Percentiles rank a stretch among this genome's conserved stretches.
These are phyloP conservation scores for Penicillium sp. DNA, from an alignment of 2,329 filamentous ascomycete species.

Conservation along the genomic window DNA sequence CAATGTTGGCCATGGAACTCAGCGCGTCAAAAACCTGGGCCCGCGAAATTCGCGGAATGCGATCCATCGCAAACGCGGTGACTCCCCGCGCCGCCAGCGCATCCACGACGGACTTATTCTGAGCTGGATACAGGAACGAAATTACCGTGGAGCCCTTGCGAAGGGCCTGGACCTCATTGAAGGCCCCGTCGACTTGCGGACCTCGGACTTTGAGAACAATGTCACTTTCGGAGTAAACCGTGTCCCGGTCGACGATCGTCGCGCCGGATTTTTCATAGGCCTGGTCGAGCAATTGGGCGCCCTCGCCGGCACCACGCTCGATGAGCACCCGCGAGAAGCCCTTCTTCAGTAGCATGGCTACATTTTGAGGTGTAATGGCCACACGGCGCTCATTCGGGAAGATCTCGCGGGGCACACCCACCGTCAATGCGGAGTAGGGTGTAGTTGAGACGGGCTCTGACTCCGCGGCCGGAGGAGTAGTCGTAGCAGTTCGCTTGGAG, in stretches of 20 bases:
- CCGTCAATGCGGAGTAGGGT: constrained; percentile 71
- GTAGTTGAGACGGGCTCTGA: constrained; percentile 29
- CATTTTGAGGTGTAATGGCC: constrained; percentile 81
- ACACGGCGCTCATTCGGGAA: constrained; percentile 79
- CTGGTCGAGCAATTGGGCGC: constrained; percentile 75
- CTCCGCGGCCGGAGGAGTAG: constrained; percentile 23
- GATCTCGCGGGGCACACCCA: constrained; percentile 80
- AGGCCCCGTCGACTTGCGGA: constrained; percentile 60
- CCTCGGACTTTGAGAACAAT: constrained; percentile 83
- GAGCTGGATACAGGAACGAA: constrained; percentile 79
- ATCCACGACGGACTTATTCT: constrained; percentile 75
- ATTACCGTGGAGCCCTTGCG: constrained; percentile 73
- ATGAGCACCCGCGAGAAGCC: constrained; percentile 77
- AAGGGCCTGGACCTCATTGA: constrained; percentile 69
- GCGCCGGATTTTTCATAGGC: constrained; percentile 79
- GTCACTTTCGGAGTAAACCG: constrained; percentile 74
- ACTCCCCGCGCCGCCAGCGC: constrained; percentile 70
- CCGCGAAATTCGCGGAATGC: constrained; percentile 85
- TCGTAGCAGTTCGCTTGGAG: constrained; percentile 27
- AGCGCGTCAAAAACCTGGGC: constrained; percentile 87
- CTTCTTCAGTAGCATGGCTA: constrained; percentile 79
- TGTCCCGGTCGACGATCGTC: constrained; percentile 67
- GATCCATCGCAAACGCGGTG: constrained; percentile 87
- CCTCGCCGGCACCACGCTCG: constrained; percentile 75
- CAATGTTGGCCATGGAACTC: constrained; percentile 92